These are phyloP conservation scores for Clitopilus hobsonii DNA, from an alignment of 768 basidiomycete genomes.

Conservation along the genomic window DNA sequence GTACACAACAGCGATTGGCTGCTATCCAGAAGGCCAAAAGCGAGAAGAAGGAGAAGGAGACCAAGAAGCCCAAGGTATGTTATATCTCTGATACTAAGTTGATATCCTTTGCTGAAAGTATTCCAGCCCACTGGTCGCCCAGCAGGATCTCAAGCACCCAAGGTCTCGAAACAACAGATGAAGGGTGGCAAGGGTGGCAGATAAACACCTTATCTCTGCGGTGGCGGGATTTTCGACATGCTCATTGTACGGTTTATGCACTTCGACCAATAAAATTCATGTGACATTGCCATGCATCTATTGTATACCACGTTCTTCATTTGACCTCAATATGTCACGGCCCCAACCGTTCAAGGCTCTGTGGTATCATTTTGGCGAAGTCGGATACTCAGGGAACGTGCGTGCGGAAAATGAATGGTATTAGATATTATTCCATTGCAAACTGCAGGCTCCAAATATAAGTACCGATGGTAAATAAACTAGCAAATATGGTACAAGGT, in stretches of 20 bases:
- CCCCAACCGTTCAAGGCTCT: too few relatives aligned
- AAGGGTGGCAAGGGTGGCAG: constrained; percentile 84
- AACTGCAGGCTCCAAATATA: background rate
- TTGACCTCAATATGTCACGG: too few relatives aligned
- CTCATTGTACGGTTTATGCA: constrained; percentile 20
- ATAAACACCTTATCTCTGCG: constrained; percentile 29
- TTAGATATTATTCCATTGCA: background rate
- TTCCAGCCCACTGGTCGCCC: constrained; percentile 51
- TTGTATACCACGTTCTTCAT: too few relatives aligned
- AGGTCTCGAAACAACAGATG: constrained; percentile 94
- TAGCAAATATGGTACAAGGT: background rate
- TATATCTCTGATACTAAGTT: background rate
- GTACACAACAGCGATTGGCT: constrained; percentile 73
- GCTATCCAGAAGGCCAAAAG: constrained; percentile 94
- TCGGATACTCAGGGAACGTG: too few relatives aligned
- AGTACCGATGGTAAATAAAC: background rate
- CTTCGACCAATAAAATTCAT: constrained; percentile 17
- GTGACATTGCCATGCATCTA: background rate
- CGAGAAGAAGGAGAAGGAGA: constrained; percentile 96
- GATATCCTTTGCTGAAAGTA: constrained; percentile 2
- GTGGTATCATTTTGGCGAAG: too few relatives aligned
- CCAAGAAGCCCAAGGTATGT: constrained; percentile 80
- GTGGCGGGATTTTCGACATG: constrained; percentile 16
- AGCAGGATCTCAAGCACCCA: constrained; percentile 58
- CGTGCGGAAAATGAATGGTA: too few relatives aligned